These are phyloP conservation scores for Elaeagnus macrophylla DNA, from an alignment of 306 rosid species.

Conservation along the genomic window DNA sequence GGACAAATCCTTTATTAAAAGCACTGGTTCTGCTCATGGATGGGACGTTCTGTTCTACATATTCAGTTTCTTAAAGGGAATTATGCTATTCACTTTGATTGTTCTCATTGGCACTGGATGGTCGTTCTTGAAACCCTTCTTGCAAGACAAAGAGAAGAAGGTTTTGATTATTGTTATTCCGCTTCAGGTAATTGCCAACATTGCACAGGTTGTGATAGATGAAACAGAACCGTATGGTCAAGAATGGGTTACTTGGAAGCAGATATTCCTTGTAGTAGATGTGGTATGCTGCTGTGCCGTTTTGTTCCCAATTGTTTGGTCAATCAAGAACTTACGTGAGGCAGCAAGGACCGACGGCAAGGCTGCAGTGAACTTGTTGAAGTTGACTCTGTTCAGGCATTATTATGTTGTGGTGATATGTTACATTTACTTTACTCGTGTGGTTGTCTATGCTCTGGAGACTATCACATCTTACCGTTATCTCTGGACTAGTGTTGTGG, in stretches of 20 bases:
- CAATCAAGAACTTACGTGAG: slow-evolving; percentile 87
- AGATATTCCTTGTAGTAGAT: slow-evolving; percentile 79
- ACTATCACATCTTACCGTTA: slow-evolving; percentile 84
- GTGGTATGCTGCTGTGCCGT: slow-evolving; percentile 93
- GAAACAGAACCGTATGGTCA: slow-evolving; percentile 77
- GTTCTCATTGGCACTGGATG: slow-evolving; percentile 93
- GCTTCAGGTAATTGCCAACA: slow-evolving; percentile 75
- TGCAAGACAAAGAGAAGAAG: slow-evolving; percentile 93
- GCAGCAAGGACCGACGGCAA: slow-evolving; percentile 91
- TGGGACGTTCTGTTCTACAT: slow-evolving; percentile 89
- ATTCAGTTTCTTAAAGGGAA: slow-evolving; percentile 81
- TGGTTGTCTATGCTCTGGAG: slow-evolving; percentile 83
- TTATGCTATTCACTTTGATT: slow-evolving; percentile 67
- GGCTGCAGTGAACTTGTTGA: slow-evolving; percentile 93
- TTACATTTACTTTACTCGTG: slow-evolving; percentile 89
- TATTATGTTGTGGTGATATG: slow-evolving; percentile 86
- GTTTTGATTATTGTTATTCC: slow-evolving; percentile 91
- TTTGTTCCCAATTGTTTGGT: slow-evolving; percentile 91
- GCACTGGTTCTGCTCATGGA: slow-evolving; percentile 89
- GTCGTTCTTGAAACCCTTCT: slow-evolving; percentile 82
- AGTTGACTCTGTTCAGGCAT: slow-evolving; percentile 78
- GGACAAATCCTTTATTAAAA: slow-evolving; percentile 77
- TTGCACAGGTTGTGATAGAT: slow-evolving; percentile 78
- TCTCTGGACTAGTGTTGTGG: slow-evolving; percentile 90
- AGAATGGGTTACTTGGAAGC: slow-evolving; percentile 86